Percentiles rank a stretch among this genome's conserved stretches.
Evolutionary conservation across 257 asterid species (phyloP).

Genomic region (Perilla frutescens): DNA sequence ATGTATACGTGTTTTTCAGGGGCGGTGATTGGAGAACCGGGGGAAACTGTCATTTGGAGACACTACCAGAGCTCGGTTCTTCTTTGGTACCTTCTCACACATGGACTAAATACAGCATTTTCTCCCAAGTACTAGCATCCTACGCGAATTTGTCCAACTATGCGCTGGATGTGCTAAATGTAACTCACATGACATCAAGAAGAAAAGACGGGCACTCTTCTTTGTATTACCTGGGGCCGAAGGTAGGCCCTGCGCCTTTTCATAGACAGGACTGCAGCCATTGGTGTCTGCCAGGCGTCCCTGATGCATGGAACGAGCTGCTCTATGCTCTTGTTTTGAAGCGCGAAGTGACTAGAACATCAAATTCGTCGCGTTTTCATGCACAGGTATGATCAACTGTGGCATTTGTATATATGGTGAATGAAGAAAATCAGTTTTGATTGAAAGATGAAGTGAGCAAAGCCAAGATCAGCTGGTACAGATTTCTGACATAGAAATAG

Average conservation of each 20-base stretch:
- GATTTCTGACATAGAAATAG: slow-evolving; percentile 30
- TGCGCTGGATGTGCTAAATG: slow-evolving; percentile 52
- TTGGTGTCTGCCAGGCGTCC: slow-evolving; percentile 95
- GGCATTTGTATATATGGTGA: slow-evolving; percentile 32
- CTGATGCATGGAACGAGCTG: slow-evolving; percentile 88
- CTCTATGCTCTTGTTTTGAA: slow-evolving; percentile 70
- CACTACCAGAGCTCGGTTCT: slow-evolving; percentile 78
- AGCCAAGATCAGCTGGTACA: slow-evolving; percentile 27
- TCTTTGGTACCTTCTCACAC: slow-evolving; percentile 69
- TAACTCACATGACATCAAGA: slow-evolving; percentile 75
- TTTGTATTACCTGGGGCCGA: slow-evolving; percentile 74
- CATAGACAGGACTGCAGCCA: slow-evolving; percentile 95
- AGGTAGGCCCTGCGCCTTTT: slow-evolving; percentile 55
- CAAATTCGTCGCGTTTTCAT: slow-evolving; percentile 38
- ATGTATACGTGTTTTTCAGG: slow-evolving; percentile 39
- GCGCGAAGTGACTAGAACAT: slow-evolving; percentile 39
- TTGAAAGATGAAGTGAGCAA: slow-evolving; percentile 11
- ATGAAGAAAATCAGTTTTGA: slow-evolving; percentile 30
- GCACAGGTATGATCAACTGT: slow-evolving; percentile 38
- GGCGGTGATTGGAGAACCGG: slow-evolving; percentile 96
- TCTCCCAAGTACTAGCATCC: slow-evolving; percentile 43
- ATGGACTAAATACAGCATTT: slow-evolving; percentile 62
- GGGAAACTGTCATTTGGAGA: slow-evolving; percentile 78
- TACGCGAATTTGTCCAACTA: slow-evolving; percentile 41
- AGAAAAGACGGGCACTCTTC: slow-evolving; percentile 93